Percentiles rank a stretch among this genome's conserved stretches.
phyloP scores from a whole-genome alignment of 768 basidiomycete species.

The Strobilomyces dryophilus region DNA sequence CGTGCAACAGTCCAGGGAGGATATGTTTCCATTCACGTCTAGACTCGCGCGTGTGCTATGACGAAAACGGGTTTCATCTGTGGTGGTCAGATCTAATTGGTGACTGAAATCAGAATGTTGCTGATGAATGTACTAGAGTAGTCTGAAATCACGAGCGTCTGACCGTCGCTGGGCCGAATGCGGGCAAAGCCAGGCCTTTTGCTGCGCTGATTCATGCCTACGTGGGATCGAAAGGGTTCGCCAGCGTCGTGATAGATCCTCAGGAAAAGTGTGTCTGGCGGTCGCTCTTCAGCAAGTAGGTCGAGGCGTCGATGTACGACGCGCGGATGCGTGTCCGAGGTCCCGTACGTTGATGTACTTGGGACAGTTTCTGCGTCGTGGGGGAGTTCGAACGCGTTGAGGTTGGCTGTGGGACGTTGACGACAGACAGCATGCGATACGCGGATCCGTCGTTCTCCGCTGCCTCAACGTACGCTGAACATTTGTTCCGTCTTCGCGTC shows the following conservation, averaged over 20 bases:
- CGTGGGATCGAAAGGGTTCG: constrained; percentile 50
- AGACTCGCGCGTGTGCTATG: too few relatives aligned
- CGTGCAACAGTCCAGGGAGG: too few relatives aligned
- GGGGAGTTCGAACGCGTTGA: neutral
- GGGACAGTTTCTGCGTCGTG: constrained; percentile 51
- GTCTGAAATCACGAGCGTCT: constrained; percentile 57
- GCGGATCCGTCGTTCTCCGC: constrained; percentile 28
- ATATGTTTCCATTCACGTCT: too few relatives aligned
- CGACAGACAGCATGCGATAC: constrained; percentile 30
- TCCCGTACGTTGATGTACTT: constrained; percentile 64
- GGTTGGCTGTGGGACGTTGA: constrained; percentile 34
- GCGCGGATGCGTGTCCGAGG: constrained; percentile 34
- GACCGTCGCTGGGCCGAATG: constrained; percentile 48
- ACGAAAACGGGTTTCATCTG: too few relatives aligned
- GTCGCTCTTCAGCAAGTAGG: constrained; percentile 34
- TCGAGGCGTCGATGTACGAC: constrained; percentile 34
- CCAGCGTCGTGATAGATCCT: constrained; percentile 48
- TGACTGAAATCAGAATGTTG: too few relatives aligned
- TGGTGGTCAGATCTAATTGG: too few relatives aligned
- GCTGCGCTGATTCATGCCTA: constrained; percentile 67
- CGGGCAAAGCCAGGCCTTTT: constrained; percentile 59
- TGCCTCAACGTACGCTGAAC: constrained; percentile 47
- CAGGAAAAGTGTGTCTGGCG: constrained; percentile 55
- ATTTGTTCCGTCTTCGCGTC: constrained; percentile 59
- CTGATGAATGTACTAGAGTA: constrained; percentile 42